Percentiles rank a stretch among this genome's conserved stretches.
Conservation (phyloP, 164 flowering plant genomes). For the Vitis riparia region DNA sequence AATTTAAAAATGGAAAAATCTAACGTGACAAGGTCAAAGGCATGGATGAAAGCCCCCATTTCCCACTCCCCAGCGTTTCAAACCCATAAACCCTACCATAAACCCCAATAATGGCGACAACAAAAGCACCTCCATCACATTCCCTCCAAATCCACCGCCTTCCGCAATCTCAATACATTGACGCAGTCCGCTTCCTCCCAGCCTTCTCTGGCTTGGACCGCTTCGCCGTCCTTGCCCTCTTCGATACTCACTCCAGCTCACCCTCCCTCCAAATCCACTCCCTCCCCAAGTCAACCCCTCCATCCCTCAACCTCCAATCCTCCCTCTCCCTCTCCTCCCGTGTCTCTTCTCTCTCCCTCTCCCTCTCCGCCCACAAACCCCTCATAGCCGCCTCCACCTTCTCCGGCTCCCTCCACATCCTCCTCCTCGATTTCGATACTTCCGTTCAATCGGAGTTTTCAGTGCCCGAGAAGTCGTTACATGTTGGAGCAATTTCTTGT, state of each 20-base stretch:
- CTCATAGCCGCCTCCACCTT: slow-evolving; percentile 65
- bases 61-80: too few species aligned
- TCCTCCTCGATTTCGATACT: slow-evolving; percentile 30
- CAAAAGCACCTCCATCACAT: slow-evolving; percentile 2
- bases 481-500: slow-evolving; percentile 48
- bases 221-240: slow-evolving; percentile 43
- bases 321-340: slow-evolving; percentile 44
- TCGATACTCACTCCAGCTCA: slow-evolving; percentile 48
- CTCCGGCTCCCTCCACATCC: slow-evolving; percentile 57
- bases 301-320: slow-evolving; percentile 32
- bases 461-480: slow-evolving; percentile 40
- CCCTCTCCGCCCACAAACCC: slow-evolving; percentile 42
- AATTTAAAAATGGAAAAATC: too few species aligned
- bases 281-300: slow-evolving; percentile 25
- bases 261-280: slow-evolving; percentile 62
- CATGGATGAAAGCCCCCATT: too few species aligned
- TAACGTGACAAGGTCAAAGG: too few species aligned
- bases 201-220: slow-evolving; percentile 59
- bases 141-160: slow-evolving; percentile 49
- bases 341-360: slow-evolving; percentile 54
- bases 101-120: slow-evolving; percentile 41
- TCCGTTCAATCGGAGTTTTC: slow-evolving; percentile 36
- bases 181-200: slow-evolving; percentile 73
- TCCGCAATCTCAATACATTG: slow-evolving; percentile 69
- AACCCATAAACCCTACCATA: background rate